Conservation (phyloP, 306 rosid species). For the Luffa aegyptiaca region DNA sequence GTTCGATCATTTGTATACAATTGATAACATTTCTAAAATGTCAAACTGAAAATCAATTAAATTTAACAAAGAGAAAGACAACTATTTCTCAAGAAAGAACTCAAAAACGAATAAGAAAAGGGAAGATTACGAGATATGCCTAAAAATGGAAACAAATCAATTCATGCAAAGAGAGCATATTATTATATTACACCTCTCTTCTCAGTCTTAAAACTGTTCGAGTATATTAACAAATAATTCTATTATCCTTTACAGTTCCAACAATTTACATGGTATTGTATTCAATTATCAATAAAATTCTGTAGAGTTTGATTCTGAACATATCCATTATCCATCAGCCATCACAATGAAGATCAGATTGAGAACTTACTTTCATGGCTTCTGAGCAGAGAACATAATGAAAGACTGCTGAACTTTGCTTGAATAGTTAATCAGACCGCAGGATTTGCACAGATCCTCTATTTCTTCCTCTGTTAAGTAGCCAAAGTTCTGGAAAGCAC, state of each 20-base stretch:
- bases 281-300: background rate
- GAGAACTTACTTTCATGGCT: conserved; percentile 26
- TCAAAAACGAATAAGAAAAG: too few relatives aligned
- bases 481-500: conserved; percentile 29
- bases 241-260: background rate
- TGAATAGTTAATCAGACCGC: conserved; percentile 72
- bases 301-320: background rate
- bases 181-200: background rate
- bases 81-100: too few relatives aligned
- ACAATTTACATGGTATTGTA: background rate
- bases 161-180: background rate
- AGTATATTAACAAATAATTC: background rate
- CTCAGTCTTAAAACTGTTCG: background rate
- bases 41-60: background rate
- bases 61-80: background rate
- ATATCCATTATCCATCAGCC: background rate
- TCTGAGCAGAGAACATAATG: conserved; percentile 77
- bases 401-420: conserved; percentile 54
- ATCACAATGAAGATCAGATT: conserved; percentile 11
- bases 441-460: conserved; percentile 57
- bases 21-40: background rate
- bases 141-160: background rate
- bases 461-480: conserved; percentile 56
- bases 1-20: background rate
- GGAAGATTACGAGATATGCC: too few relatives aligned